A percentile compares a stretch with the other conserved stretches of the same genome.
phyloP scores from a whole-genome alignment of 2,329 filamentous ascomycete genomes.

The Penicillium crustosum region DNA sequence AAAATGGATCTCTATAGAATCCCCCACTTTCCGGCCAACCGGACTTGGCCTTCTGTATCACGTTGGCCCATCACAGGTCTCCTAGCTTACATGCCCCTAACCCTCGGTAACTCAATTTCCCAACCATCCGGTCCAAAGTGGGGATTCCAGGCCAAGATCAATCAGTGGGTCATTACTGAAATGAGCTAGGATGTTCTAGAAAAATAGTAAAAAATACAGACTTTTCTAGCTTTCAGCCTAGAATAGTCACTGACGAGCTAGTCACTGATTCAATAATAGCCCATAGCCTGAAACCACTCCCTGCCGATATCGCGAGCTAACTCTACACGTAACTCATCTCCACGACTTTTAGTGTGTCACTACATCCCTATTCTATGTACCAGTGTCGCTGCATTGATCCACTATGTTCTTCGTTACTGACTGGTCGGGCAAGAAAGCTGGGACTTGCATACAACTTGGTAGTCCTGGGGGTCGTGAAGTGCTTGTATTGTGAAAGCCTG shows the following conservation, averaged over 20 bases:
- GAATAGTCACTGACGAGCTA: neutral
- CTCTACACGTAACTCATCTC: neutral
- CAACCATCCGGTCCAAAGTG: constrained; percentile 2
- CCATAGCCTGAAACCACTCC: neutral
- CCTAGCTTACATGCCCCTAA: neutral
- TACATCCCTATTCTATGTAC: neutral
- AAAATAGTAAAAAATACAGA: neutral
- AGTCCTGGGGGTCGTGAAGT: neutral
- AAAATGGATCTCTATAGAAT: neutral
- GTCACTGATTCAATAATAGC: neutral
- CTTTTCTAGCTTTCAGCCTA: neutral
- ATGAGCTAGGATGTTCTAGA: constrained; percentile 8
- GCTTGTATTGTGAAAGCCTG: neutral
- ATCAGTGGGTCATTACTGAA: constrained; percentile 3
- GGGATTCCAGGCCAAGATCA: constrained; percentile 5
- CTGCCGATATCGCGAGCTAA: neutral
- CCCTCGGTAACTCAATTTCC: constrained; percentile 2
- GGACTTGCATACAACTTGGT: no score
- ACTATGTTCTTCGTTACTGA: neutral
- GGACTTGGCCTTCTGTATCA: neutral
- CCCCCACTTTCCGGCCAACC: constrained; percentile 16
- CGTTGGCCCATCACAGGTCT: neutral
- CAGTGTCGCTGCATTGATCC: neutral
- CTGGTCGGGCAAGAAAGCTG: neutral
- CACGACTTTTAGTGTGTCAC: neutral